These are phyloP conservation scores for Urtica urens DNA, from an alignment of 306 rosid genomes.

Conservation along the genomic window DNA sequence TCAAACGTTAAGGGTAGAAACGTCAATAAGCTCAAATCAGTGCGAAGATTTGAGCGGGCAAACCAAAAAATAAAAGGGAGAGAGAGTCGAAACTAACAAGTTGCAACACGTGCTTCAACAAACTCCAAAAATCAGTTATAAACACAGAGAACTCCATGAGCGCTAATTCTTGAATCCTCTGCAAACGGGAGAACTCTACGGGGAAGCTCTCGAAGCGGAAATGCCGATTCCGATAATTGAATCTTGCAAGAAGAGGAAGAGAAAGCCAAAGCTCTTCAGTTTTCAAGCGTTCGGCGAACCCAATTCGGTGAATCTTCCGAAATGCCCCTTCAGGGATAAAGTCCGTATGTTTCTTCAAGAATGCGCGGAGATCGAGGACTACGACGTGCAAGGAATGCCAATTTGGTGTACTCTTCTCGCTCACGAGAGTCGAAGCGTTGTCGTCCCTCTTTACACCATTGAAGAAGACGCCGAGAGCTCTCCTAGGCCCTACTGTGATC, in stretches of 20 bases:
- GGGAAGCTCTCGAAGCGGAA: constrained; percentile 2
- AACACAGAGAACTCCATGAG: constrained; percentile 7
- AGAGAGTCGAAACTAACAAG: too few species aligned
- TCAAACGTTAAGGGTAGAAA: too few species aligned
- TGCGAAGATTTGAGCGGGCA: too few species aligned
- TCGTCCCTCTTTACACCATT: constrained; percentile 60
- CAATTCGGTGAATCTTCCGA: constrained; percentile 31
- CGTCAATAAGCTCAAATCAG: too few species aligned
- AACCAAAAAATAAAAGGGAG: too few species aligned
- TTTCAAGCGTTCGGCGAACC: constrained; percentile 57
- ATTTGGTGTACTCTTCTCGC: constrained; percentile 65
- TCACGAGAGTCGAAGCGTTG: constrained; percentile 39
- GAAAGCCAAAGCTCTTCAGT: constrained; percentile 42
- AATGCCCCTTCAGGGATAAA: constrained; percentile 57
- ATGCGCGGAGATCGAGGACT: constrained; percentile 47
- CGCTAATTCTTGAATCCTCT: constrained; percentile 11
- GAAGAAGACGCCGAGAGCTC: constrained; percentile 55
- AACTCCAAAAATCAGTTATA: too few species aligned
- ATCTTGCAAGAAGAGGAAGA: constrained; percentile 54
- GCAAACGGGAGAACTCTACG: too few species aligned
- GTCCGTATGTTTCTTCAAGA: constrained; percentile 56
- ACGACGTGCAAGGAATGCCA: constrained; percentile 39
- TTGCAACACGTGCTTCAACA: too few species aligned
- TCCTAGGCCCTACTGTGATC: constrained; percentile 50
- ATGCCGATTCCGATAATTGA: constrained; percentile 54